Base-by-base conservation (phyloP, 2,329 filamentous ascomycete genomes). In the Pseudogymnoascus sp. region DNA sequence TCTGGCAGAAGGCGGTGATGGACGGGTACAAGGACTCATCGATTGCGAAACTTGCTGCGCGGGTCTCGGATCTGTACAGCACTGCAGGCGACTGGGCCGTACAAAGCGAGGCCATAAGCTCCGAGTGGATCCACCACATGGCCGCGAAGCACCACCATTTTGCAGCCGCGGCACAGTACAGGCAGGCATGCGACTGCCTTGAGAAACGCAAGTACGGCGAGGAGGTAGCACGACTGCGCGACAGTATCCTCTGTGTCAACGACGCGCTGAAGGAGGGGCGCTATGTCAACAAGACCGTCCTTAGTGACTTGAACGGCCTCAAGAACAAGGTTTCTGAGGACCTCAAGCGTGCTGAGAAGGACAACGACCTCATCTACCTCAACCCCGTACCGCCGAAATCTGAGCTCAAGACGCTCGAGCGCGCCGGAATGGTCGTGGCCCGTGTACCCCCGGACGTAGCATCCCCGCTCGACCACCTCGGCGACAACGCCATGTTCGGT, bases 131-230 rank as follows among this genome's bases (percentile, higher is more conserved):
- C 69, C 93, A 97, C 75, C 93, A 97, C 73, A 92, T 95, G 83
- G 92, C 90, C 25, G 94, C 93, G 5, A 99, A 97, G 74, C 92
- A 97, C 72, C 90, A 97, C 72, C 94, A 97, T 75, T 97, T 99
- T 76, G 92, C 93, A 1, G 93, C 91, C 0, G 94, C 94, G 0
- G 94, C 94, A 0, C 94, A 99, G 73, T 97, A 93, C 70, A 82
- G 94, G 12, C 91, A 93, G 25, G 91, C 94, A 0, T 88, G 91
- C 66, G 92, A 97, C 71, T 94, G 91, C 69, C 75, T 99, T 12
- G 94, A 97, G 76, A 97, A 96, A 81, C 82, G 89, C 60, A 95
- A 88, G 72, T 99, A 97, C 68, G 94, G 94, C 59, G 94, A 99
- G 73, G 94, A 99, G 77, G 88, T 99, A 18, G 91, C 94, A 1